phyloP scores from a whole-genome alignment of 2,329 filamentous ascomycete species.

The Septoria linicola region DNA sequence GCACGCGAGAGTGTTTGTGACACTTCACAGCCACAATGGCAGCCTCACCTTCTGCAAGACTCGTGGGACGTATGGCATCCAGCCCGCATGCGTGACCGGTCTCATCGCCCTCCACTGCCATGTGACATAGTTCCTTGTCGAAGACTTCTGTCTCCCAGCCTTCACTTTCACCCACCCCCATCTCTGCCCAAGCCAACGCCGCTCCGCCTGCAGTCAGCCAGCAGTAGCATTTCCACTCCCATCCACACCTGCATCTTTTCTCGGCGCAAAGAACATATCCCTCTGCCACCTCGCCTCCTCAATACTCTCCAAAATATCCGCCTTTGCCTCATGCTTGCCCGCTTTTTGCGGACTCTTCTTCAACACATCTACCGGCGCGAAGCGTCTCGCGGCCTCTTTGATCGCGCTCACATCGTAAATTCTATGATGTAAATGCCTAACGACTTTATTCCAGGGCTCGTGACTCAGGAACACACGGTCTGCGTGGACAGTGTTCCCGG shows the following conservation, averaged over 20 bases:
- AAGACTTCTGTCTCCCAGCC: not conserved
- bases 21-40: no score
- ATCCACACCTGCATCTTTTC: not conserved
- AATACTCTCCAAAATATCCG: slow-evolving; percentile 95
- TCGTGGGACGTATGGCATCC: not conserved
- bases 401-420: slow-evolving; percentile 89
- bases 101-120: not conserved
- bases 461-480: slow-evolving; percentile 78
- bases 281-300: slow-evolving; percentile 84
- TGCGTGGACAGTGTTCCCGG: slow-evolving; percentile 90
- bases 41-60: not conserved
- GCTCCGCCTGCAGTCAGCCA: not conserved
- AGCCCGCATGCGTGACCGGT: not conserved
- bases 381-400: slow-evolving; percentile 85
- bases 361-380: slow-evolving; percentile 65
- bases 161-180: not conserved
- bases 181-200: not conserved
- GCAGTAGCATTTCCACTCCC: no score
- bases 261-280: slow-evolving; percentile 61
- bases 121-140: not conserved
- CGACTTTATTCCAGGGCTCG: slow-evolving; percentile 69
- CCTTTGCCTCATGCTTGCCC: slow-evolving; percentile 74
- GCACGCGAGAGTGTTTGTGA: no score
- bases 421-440: slow-evolving; percentile 80
- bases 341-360: slow-evolving; percentile 68